Evolutionary conservation across 495 filamentous ascomycete genomes (phyloP), one percentile per base, ranked within the genome.

Genomic region (Viridothelium virens): DNA sequence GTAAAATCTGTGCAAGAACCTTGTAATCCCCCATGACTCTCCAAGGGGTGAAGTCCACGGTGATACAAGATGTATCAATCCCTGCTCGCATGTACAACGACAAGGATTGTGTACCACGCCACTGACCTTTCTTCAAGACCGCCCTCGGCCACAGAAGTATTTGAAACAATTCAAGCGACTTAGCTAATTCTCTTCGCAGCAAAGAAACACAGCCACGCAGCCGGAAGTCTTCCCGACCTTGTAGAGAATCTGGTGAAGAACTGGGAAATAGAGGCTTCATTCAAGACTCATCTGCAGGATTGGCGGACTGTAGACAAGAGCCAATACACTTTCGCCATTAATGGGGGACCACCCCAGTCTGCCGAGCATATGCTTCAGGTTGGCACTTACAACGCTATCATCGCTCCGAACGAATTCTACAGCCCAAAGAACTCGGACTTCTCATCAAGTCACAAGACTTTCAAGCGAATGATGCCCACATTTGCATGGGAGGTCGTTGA

Each of bases 181-280:
- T 2, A 14, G 31, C 53, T 59, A 36, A 59, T 59, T 33, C 7
- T 3, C 7, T 36, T 18, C 50, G 18, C 69, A 86, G 85, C 82
- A n/a, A 87, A 85, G 69, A 78, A 72, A 7, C 75, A 72, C 66
- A 75, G 72, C 69, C 85, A 87, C 74, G 75, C 75, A 39, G 79
- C 84, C n/a, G 76, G 75, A 36, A 83, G 79, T 67, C 79, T 89
- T 9, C 81, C 82, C 7, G 70, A 78, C 64, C 79, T 89, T 1
- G 84, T 89, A 65, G 80, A 88, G 69, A 87, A 87, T 74, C 82
- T 88, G 0, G 85, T 88, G 71, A 88, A 89, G 73, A 88, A 88
- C 77, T 88, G 86, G 86, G 85, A 88, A 72, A 81, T 87, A 68
- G 86, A 89, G 74, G 85, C 86, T 10, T 86, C 82, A 4, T 86